Evolutionary conservation across 2,329 filamentous ascomycete genomes (phyloP).

Genomic region (Fusarium oxysporum): DNA sequence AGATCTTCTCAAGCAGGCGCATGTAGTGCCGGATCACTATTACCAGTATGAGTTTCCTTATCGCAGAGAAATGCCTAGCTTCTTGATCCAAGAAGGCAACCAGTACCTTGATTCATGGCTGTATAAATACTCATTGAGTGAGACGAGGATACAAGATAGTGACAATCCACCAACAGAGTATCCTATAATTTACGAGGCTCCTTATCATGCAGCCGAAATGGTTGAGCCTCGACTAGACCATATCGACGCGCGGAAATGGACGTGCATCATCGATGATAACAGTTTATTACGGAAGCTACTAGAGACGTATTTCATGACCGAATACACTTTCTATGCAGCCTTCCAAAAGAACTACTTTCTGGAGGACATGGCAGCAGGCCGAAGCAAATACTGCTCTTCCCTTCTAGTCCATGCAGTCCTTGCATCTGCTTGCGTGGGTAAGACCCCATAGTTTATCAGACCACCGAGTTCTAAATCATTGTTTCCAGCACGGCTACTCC

Average conservation of each 20-base stretch:
- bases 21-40: neutral
- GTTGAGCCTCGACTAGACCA: neutral
- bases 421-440: slow-evolving; percentile 1
- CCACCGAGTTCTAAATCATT: neutral
- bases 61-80: neutral
- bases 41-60: slow-evolving; percentile 6
- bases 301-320: neutral
- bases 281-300: neutral
- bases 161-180: neutral
- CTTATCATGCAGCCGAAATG: neutral
- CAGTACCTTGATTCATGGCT: slow-evolving; percentile 1
- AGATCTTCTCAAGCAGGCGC: neutral
- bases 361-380: neutral
- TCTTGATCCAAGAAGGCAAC: neutral
- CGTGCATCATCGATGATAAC: neutral
- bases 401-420: slow-evolving; percentile 4
- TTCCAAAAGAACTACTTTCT: slow-evolving; percentile 16
- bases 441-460: neutral
- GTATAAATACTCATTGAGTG: neutral
- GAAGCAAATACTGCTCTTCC: slow-evolving; percentile 1
- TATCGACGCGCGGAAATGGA: neutral
- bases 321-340: neutral
- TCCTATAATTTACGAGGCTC: neutral
- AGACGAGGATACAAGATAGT: neutral
- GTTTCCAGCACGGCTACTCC: neutral